Conservation (phyloP, 768 basidiomycete species). For the Rhizopogon roseolus region DNA sequence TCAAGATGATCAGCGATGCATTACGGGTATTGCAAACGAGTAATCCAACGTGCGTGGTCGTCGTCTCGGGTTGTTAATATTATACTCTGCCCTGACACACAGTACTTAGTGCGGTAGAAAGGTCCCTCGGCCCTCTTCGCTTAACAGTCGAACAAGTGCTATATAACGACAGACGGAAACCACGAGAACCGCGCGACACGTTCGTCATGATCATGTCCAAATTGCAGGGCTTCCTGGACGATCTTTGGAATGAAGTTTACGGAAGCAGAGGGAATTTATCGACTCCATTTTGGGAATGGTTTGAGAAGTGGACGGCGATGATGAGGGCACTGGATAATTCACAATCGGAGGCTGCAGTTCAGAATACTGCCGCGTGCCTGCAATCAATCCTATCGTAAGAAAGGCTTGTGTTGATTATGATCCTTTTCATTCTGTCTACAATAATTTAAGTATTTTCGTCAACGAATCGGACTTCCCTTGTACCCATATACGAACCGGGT, state of each 20-base stretch:
- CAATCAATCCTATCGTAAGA: background rate
- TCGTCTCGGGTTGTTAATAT: background rate
- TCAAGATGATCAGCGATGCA: background rate
- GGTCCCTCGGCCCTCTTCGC: background rate
- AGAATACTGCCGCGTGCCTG: background rate
- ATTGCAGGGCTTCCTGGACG: background rate
- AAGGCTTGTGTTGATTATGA: background rate
- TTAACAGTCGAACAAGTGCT: background rate
- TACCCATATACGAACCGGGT: background rate
- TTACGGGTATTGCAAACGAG: background rate
- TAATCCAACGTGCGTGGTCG: background rate
- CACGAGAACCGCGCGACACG: background rate
- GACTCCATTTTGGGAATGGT: background rate
- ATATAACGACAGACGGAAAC: background rate
- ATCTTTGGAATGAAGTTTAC: background rate
- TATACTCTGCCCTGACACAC: background rate
- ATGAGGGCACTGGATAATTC: constrained; percentile 1
- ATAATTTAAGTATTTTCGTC: background rate
- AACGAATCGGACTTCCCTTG: background rate
- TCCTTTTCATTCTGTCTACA: constrained; percentile 21
- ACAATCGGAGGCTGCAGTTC: background rate
- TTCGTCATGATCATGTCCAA: background rate
- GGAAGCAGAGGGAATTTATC: background rate
- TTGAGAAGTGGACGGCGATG: constrained; percentile 1
- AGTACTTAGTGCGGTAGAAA: background rate